Evolutionary conservation across 768 basidiomycete species (phyloP).

Genomic region (Hygrocybe coccinea): DNA sequence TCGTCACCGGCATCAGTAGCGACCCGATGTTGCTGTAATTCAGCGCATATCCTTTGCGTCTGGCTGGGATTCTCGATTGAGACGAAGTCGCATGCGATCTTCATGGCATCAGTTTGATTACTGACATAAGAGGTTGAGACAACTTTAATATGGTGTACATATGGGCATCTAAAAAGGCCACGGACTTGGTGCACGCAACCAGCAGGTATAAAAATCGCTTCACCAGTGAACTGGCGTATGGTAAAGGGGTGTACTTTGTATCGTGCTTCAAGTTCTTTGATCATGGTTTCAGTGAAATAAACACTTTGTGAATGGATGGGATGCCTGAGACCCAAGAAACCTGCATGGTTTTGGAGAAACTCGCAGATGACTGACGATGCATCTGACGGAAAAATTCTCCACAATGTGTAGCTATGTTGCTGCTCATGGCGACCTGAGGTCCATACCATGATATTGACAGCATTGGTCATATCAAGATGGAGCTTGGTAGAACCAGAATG

Average conservation of each 20-base stretch:
- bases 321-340: neutral
- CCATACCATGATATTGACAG: constrained; percentile 65
- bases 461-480: constrained; percentile 70
- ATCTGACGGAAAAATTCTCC: constrained; percentile 62
- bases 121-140: constrained; percentile 1
- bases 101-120: constrained; percentile 4
- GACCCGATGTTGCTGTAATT: neutral
- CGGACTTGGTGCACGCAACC: constrained; percentile 63
- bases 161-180: neutral
- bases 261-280: constrained; percentile 49
- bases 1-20: neutral
- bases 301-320: constrained; percentile 4
- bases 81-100: constrained; percentile 7
- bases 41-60: neutral
- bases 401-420: constrained; percentile 54
- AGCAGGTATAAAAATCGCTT: constrained; percentile 73
- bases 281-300: constrained; percentile 29
- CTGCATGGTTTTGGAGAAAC: constrained; percentile 40
- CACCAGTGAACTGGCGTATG: constrained; percentile 65
- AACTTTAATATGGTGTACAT: neutral
- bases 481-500: constrained; percentile 64
- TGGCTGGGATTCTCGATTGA: neutral
- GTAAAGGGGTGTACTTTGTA: constrained; percentile 55
- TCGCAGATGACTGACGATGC: constrained; percentile 52
- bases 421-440: constrained; percentile 25